Base-by-base conservation (phyloP, 2,329 filamentous ascomycete species). In the Samsoniella hepiali region DNA sequence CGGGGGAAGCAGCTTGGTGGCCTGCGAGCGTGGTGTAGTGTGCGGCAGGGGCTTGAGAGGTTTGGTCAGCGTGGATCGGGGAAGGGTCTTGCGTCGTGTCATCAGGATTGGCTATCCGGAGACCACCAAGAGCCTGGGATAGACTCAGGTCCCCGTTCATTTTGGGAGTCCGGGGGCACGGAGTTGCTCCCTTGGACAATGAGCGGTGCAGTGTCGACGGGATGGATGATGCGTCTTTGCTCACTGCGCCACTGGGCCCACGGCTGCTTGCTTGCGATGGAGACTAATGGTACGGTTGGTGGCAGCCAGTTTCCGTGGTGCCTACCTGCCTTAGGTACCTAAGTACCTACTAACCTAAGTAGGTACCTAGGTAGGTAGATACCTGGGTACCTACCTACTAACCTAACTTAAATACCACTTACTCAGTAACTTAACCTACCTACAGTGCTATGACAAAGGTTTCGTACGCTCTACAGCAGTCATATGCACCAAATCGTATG, bases 21-120 rank as follows among this genome's bases (percentile, higher is more conserved):
- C 27, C 40, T 9, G 15, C 8, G 17, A 3, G 29, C 10, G 44
- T 10, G 15, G 29, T 42, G 17, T 50, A 38, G n/a, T 57, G 15
- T 27, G 36, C 6, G 1, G 60, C 27, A 38, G 44, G 38, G 47
- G 45, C n/a, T 11, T 42, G 34, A 36, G 34, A 9, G 15, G 65
- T 64, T 63, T 63, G 40, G 65, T 65, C 42, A 67, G 66, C 27
- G 70, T 66, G 59, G 13, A 17, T 36, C 40, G 44, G 65, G 65
- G 63, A 67, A 60, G 63, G 69, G 67, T 67, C 70, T 73, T 66
- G 73, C 67, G 60, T 77, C 76, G 85, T 83, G 78, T 95, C 88
- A 79, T 97, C 93, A 62, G 94, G 94, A 77, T 98, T 99, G 71
- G 95, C 94, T 76, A 99, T 98, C 76, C 94, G 91, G 77, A 99